Percentiles rank a stretch among this genome's conserved stretches.
Conservation (phyloP, 371 early-diverging fungal genomes). For the Apophysomyces sp. region DNA sequence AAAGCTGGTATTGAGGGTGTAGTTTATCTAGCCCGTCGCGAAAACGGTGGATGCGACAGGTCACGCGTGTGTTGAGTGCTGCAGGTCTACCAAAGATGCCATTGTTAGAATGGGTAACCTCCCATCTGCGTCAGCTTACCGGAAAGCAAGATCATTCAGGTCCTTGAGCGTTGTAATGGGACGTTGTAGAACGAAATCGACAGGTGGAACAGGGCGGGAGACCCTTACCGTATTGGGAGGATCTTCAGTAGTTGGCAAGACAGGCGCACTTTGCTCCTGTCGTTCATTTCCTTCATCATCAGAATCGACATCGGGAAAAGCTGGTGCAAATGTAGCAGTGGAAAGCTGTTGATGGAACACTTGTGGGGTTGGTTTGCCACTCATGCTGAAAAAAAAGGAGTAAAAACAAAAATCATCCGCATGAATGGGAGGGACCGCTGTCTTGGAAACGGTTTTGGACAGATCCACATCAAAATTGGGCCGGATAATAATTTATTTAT, state of each 20-base stretch:
- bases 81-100: slow-evolving; percentile 57
- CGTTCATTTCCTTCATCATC: slow-evolving; percentile 11
- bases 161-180: slow-evolving; percentile 25
- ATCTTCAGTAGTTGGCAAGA: slow-evolving; percentile 7
- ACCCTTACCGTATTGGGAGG: slow-evolving; percentile 33
- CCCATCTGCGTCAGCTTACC: slow-evolving; percentile 22
- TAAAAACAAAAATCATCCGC: no score
- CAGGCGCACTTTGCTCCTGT: slow-evolving; percentile 10
- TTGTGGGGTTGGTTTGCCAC: neutral
- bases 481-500: no score
- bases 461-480: no score
- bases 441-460: no score
- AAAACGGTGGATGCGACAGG: slow-evolving; percentile 75
- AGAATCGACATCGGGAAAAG: slow-evolving; percentile 1
- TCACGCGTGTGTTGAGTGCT: slow-evolving; percentile 70
- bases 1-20: slow-evolving; percentile 75
- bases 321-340: slow-evolving; percentile 5
- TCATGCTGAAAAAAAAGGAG: neutral
- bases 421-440: no score
- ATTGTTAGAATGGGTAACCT: no score
- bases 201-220: slow-evolving; percentile 36
- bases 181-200: slow-evolving; percentile 32
- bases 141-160: slow-evolving; percentile 35
- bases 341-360: slow-evolving; percentile 7
- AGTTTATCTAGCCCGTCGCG: slow-evolving; percentile 71